A percentile compares a stretch with the other conserved stretches of the same genome.
Conservation (phyloP, 371 early-diverging fungal genomes). For the Apophysomyces sp. region DNA sequence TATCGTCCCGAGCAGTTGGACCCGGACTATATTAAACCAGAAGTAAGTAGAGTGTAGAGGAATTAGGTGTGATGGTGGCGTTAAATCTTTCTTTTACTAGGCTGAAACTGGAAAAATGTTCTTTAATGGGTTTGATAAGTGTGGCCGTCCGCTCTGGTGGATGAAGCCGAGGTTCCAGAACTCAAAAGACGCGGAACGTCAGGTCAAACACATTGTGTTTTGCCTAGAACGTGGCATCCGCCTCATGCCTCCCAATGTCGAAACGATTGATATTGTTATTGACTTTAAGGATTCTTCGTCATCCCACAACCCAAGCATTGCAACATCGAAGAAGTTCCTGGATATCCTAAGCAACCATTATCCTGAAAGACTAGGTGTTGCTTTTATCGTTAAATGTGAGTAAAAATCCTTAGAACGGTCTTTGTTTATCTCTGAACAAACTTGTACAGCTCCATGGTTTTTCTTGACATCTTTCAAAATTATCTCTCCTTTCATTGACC, state of each 20-base stretch:
- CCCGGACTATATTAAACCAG: slow-evolving; percentile 53
- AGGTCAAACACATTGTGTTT: slow-evolving; percentile 73
- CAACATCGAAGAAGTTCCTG: slow-evolving; percentile 67
- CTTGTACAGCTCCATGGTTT: slow-evolving; percentile 69
- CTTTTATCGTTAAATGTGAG: slow-evolving; percentile 57
- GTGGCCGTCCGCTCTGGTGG: slow-evolving; percentile 61
- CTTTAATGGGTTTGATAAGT: slow-evolving; percentile 64
- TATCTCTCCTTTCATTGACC: slow-evolving; percentile 84
- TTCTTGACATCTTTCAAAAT: slow-evolving; percentile 74
- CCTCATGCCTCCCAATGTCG: slow-evolving; percentile 68
- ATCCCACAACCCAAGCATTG: slow-evolving; percentile 61
- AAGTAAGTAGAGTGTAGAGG: too few species aligned
- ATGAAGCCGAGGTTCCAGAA: slow-evolving; percentile 71
- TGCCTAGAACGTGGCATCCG: slow-evolving; percentile 70
- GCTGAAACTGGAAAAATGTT: slow-evolving; percentile 75
- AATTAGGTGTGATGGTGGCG: not conserved
- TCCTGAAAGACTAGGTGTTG: slow-evolving; percentile 71
- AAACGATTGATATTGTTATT: slow-evolving; percentile 65
- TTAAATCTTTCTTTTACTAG: slow-evolving; percentile 19
- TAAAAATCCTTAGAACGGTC: slow-evolving; percentile 53
- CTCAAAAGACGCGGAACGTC: slow-evolving; percentile 67
- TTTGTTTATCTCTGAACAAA: not conserved
- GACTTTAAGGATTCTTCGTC: slow-evolving; percentile 69
- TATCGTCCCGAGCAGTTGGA: slow-evolving; percentile 70
- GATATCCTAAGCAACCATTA: slow-evolving; percentile 75